Percentiles rank a stretch among this genome's conserved stretches.
These are phyloP conservation scores for Vigna reflexopilosa DNA, from an alignment of 306 rosid genomes.

Conservation along the genomic window DNA sequence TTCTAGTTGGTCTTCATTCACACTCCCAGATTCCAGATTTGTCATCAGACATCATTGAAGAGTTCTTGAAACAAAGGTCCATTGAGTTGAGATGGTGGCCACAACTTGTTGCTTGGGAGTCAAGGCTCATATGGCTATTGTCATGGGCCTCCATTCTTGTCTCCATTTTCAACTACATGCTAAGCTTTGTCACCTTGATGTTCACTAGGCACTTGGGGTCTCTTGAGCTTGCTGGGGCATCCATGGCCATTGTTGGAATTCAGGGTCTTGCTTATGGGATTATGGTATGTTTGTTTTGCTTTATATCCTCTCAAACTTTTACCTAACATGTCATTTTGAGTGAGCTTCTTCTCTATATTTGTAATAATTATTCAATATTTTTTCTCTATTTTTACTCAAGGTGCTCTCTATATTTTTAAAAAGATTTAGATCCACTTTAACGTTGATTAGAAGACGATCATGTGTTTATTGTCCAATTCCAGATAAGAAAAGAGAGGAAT, in stretches of 20 bases:
- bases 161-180: constrained; percentile 45
- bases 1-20: constrained; percentile 38
- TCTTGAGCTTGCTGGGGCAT: constrained; percentile 68
- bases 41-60: constrained; percentile 53
- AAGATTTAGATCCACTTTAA: too few species aligned
- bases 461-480: too few species aligned
- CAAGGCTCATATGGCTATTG: constrained; percentile 49
- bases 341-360: too few species aligned
- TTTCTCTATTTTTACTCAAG: too few species aligned
- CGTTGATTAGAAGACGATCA: too few species aligned
- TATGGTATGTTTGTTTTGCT: constrained; percentile 51
- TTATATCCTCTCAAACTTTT: neutral
- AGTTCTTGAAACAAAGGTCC: constrained; percentile 36
- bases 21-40: constrained; percentile 45
- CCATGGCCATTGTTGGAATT: constrained; percentile 71
- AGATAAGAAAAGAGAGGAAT: too few species aligned
- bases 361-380: too few species aligned
- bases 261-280: constrained; percentile 76
- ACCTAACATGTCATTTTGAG: neutral
- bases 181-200: constrained; percentile 49
- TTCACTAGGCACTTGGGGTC: constrained; percentile 68
- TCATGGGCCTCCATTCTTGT: constrained; percentile 38
- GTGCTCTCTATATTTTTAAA: too few species aligned
- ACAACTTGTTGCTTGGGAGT: constrained; percentile 64
- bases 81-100: constrained; percentile 55